Base-by-base conservation (phyloP, 306 rosid species). In the Vigna trinervia region DNA sequence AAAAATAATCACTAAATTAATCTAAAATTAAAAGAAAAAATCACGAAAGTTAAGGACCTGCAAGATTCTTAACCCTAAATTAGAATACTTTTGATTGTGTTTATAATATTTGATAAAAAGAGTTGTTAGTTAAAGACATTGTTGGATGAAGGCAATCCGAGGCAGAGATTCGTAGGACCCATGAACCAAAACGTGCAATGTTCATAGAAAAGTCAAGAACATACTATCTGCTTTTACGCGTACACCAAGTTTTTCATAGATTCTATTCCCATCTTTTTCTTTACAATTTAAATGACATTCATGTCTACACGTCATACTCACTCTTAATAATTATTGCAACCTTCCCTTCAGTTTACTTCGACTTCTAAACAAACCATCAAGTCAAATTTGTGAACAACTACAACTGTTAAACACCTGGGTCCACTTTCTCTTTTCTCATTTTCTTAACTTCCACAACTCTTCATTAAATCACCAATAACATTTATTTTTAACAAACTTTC, bases 81-180 rank as follows among this genome's bases (percentile, higher is more conserved):
- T 26, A 2, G 0, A 26, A 1, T 26, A 26, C 0, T 1, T 23
- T 23, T 23, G 28, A 23, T 23, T 23, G 2, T 1, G 28, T 26
- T 30, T 30, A 30, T 30, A 30, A 4, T 30, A 30, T 8, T n/a
- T 4, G 69, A 48, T 62, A 13, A 2, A 62, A 62, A 62, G 3
- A 5, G 5, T 43, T 30, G 9, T 7, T 41, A 41, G 2, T 60
- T 30, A n/a, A 1, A 45, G 32, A 45, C 11, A 20, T 11, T 39
- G 38, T 11, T 39, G 38, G 74, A 41, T 41, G 68, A 45, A 57
- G 52, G 67, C 76, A 78, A 69, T 41, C 80, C 68, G 43, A 59
- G 56, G 26, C 6, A 1, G 41, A 36, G 72, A 78, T 78, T 61
- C n/a, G 43, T 23, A 14, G 77, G 82, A 41, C 71, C 77, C 48